Conservation (phyloP, 768 basidiomycete genomes). For the Symmetrospora coprosmae region DNA sequence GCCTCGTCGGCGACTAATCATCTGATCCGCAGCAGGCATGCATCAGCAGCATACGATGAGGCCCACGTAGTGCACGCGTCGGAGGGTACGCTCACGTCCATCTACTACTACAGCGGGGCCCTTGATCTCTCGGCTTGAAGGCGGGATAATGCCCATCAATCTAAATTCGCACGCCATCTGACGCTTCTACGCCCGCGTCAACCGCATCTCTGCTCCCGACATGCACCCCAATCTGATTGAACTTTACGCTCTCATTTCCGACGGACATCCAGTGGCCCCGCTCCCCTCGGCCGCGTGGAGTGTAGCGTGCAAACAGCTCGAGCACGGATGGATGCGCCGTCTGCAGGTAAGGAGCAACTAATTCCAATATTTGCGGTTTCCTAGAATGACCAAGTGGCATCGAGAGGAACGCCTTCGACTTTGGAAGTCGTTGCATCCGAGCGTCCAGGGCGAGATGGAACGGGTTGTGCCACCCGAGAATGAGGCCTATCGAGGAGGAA, state of each 20-base stretch:
- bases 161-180: too few relatives aligned
- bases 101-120: too few relatives aligned
- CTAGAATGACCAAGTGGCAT: slow-evolving; percentile 15
- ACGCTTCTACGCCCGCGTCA: too few relatives aligned
- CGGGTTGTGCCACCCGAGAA: slow-evolving; percentile 8
- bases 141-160: too few relatives aligned
- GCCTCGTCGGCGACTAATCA: too few relatives aligned
- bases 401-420: neutral
- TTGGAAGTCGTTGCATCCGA: neutral
- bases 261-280: slow-evolving; percentile 2
- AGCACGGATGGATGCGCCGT: neutral
- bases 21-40: too few relatives aligned
- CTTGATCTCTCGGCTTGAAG: too few relatives aligned
- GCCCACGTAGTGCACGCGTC: too few relatives aligned
- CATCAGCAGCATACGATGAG: too few relatives aligned
- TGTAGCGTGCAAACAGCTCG: slow-evolving; percentile 10
- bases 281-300: neutral
- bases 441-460: neutral
- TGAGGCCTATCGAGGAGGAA: too few relatives aligned
- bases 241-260: slow-evolving; percentile 12
- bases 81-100: too few relatives aligned
- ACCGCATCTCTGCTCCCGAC: too few relatives aligned
- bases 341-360: neutral
- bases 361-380: slow-evolving; percentile 13
- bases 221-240: slow-evolving; percentile 10